Percentiles rank a stretch among this genome's conserved stretches.
Conservation (phyloP, 768 basidiomycete species). For the Suillus subalutaceus region DNA sequence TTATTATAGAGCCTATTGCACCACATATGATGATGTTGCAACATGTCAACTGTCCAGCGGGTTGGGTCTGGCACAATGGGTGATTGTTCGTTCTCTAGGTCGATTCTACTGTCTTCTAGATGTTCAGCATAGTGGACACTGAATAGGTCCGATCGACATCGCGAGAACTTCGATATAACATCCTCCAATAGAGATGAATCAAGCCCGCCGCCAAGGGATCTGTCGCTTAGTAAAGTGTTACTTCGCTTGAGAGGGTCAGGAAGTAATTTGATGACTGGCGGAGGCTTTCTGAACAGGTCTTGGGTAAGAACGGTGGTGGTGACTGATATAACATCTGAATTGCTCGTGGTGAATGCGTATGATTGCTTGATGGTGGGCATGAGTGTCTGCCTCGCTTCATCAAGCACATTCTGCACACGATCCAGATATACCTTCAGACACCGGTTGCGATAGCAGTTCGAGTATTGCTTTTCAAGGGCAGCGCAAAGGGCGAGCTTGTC, state of each 20-base stretch:
- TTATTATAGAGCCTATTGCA: constrained; percentile 6
- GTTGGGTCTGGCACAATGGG: not conserved
- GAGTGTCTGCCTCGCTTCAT: not conserved
- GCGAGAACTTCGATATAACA: not conserved
- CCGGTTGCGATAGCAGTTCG: constrained; percentile 20
- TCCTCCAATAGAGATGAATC: constrained; percentile 1
- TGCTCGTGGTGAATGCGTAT: constrained; percentile 7
- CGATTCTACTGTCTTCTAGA: constrained; percentile 16
- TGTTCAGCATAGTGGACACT: constrained; percentile 17
- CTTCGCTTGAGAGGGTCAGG: not conserved
- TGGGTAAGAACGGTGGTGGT: not conserved
- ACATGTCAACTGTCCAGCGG: not conserved
- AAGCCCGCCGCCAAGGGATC: not conserved
- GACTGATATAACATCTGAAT: not conserved
- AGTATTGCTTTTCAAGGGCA: constrained; percentile 11
- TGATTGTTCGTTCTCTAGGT: constrained; percentile 12
- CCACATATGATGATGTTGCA: constrained; percentile 9
- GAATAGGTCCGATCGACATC: constrained; percentile 2
- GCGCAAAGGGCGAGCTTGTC: constrained; percentile 4
- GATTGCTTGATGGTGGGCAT: not conserved
- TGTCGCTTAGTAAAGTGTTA: not conserved
- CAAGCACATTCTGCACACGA: constrained; percentile 17
- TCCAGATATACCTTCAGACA: constrained; percentile 15
- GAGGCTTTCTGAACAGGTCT: constrained; percentile 7
- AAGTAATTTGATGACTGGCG: not conserved